phyloP scores from a whole-genome alignment of 257 asterid genomes.

The Fraxinus quadrangulata region DNA sequence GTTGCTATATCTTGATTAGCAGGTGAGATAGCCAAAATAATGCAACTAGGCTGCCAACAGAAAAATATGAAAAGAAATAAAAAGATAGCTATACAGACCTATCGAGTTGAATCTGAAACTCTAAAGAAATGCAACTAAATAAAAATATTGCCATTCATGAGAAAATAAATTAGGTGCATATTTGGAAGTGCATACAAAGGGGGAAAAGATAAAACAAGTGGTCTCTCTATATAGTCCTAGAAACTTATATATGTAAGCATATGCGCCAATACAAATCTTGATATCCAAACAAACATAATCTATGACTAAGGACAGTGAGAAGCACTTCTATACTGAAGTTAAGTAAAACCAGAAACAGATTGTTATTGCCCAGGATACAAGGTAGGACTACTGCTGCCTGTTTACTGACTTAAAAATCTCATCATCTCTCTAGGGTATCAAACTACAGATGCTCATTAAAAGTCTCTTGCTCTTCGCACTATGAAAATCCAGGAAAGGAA shows the following conservation, averaged over 20 bases:
- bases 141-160: constrained; percentile 11
- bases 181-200: neutral
- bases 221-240: neutral
- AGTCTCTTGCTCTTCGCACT: neutral
- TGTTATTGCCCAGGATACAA: neutral
- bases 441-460: neutral
- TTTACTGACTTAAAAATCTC: constrained; percentile 4
- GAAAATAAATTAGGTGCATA: neutral
- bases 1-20: constrained; percentile 99
- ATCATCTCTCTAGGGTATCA: neutral
- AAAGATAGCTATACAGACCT: neutral
- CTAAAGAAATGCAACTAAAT: neutral
- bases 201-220: neutral
- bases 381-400: neutral
- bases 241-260: constrained; percentile 1
- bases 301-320: neutral
- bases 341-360: constrained; percentile 3
- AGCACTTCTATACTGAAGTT: neutral
- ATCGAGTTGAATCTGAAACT: constrained; percentile 18
- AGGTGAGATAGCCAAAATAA: constrained; percentile 95
- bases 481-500: constrained; percentile 15
- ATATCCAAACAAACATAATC: neutral
- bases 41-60: constrained; percentile 78
- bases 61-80: constrained; percentile 13
- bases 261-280: neutral